Base-by-base conservation (phyloP, 2,329 filamentous ascomycete genomes). In the Phoma sp. region DNA sequence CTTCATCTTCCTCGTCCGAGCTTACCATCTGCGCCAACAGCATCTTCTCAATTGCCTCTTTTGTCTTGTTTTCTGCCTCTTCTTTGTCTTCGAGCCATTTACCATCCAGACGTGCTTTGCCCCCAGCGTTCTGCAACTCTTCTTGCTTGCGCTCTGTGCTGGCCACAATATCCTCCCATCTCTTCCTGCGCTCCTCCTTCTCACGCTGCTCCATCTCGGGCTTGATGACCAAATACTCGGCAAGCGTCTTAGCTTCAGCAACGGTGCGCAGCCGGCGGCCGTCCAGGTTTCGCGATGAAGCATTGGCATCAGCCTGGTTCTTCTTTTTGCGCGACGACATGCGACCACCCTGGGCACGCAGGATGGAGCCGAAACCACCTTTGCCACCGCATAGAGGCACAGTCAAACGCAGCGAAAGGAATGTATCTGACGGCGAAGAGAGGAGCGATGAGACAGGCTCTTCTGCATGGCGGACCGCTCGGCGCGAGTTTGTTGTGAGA, bases 61-160 rank as follows among this genome's bases (percentile, higher is more conserved):
- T 80, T 0, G 92, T 93, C 74, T 89, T 89, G 77, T 96, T 91
- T 61, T 86, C 88, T 24, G 89, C 89, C 71, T 96, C 92, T 65
- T 97, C 93, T 75, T 96, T 96, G 61, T 91, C 89, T 72, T 99
- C 95, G 36, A 98, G 87, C 92, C 93, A 99, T 71, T 93, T 89
- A 0, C 91, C 91, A 68, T 97, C 91, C 36, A 97, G 62, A 58
- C 83, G 79, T 14, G 79, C 80, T 76, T 73, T 83, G 48, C 87
- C 85, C 64, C 86, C 83, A 8, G 90, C 91, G 56, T 87, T 86
- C 74, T 85, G 88, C 46, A 97, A 85, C 69, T 96, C 93, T 32
- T 91, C 88, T 66, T 96, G 89, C 64, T 87, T 89, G 58, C 86
- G 84, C 73, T 98, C 93, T 0, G 95, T 88, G 55, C 88, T 82